Evolutionary conservation across 2,329 filamentous ascomycete species (phyloP).

Genomic region (Trichoderma semiorbis): DNA sequence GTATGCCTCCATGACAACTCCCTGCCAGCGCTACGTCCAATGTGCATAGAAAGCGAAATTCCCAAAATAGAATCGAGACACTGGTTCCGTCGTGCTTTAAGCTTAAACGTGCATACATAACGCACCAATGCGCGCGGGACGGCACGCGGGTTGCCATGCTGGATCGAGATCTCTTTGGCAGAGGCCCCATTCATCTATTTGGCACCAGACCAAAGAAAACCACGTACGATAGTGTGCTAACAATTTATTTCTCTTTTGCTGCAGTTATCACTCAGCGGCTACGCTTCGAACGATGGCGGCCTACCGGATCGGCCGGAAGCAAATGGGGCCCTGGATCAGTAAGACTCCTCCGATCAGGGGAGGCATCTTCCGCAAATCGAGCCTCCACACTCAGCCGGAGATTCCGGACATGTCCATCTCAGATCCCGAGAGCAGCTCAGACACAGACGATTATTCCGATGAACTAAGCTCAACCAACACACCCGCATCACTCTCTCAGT

Average conservation of each 20-base stretch:
- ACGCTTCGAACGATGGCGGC: slow-evolving; percentile 56
- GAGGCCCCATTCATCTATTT: not conserved
- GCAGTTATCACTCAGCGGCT: slow-evolving; percentile 54
- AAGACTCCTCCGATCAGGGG: slow-evolving; percentile 57
- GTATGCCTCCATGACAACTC: not conserved
- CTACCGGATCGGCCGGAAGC: slow-evolving; percentile 57
- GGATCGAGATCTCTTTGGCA: slow-evolving; percentile 4
- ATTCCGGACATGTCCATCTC: slow-evolving; percentile 18
- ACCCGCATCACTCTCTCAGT: not conserved
- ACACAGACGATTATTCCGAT: slow-evolving; percentile 11
- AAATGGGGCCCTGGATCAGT: slow-evolving; percentile 54
- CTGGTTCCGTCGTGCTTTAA: slow-evolving; percentile 15
- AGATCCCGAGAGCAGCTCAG: slow-evolving; percentile 9
- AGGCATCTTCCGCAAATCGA: slow-evolving; percentile 30
- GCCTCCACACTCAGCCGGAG: slow-evolving; percentile 19
- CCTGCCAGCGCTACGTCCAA: not conserved
- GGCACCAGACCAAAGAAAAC: not conserved
- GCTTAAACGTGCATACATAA: slow-evolving; percentile 3
- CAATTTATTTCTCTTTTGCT: not conserved
- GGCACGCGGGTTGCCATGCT: not conserved
- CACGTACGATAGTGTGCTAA: slow-evolving; percentile 18
- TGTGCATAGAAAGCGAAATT: not conserved
- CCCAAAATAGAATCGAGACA: not conserved
- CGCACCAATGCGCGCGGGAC: not conserved
- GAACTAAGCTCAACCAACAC: slow-evolving; percentile 5